Conservation (phyloP, 2,329 filamentous ascomycete genomes). For the Talaromyces albobiverticillius region DNA sequence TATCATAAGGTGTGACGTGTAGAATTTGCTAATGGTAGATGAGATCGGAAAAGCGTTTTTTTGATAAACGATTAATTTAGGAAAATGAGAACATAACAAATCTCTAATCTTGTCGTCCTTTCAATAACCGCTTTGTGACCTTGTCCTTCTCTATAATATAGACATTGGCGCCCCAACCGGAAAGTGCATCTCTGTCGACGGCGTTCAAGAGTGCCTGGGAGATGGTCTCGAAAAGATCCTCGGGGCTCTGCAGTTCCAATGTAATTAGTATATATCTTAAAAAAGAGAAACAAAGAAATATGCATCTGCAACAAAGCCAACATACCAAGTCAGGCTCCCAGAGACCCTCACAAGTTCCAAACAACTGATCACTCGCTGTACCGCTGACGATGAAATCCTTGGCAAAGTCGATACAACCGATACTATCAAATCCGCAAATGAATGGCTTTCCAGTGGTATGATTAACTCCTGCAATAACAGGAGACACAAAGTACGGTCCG, state of each 20-base stretch:
- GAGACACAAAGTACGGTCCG: conserved; percentile 93
- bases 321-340: conserved; percentile 96
- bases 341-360: conserved; percentile 95
- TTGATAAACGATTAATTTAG: neutral
- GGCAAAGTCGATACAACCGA: conserved; percentile 98
- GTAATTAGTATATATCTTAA: neutral
- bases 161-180: conserved; percentile 96
- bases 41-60: neutral
- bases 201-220: conserved; percentile 94
- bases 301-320: conserved; percentile 19
- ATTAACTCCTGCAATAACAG: conserved; percentile 92
- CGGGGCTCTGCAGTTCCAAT: conserved; percentile 61
- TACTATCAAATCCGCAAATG: conserved; percentile 98
- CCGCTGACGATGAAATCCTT: conserved; percentile 99
- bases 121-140: conserved; percentile 97
- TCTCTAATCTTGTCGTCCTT: conserved; percentile 86
- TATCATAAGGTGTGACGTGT: neutral
- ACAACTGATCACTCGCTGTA: conserved; percentile 94
- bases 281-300: neutral
- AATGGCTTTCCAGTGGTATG: conserved; percentile 92
- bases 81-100: neutral
- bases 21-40: too few species aligned
- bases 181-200: conserved; percentile 92
- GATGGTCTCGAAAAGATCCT: conserved; percentile 97
- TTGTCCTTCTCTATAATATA: conserved; percentile 99